Evolutionary conservation across 257 asterid genomes (phyloP).

Genomic region (Solanum tarapatanum): DNA sequence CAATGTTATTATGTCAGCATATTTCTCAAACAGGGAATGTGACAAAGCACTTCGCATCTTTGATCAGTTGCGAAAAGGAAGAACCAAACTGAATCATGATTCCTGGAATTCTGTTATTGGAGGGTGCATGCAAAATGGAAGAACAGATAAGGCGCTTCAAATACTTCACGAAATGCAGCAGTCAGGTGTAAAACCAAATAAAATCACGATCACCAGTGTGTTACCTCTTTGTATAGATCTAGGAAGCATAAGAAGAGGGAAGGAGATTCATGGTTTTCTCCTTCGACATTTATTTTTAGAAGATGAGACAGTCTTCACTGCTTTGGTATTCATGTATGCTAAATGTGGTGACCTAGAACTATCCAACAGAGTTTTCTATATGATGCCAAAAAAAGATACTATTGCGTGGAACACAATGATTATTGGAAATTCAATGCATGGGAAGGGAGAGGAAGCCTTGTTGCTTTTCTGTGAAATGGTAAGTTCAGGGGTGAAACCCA

Average conservation of each 20-base stretch:
- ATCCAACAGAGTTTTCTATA: slow-evolving; percentile 28
- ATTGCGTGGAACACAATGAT: slow-evolving; percentile 71
- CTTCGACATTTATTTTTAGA: slow-evolving; percentile 24
- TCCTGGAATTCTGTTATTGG: slow-evolving; percentile 62
- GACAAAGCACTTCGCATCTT: slow-evolving; percentile 37
- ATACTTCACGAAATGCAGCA: slow-evolving; percentile 43
- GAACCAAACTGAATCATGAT: slow-evolving; percentile 25
- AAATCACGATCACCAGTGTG: slow-evolving; percentile 46
- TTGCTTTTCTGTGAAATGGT: slow-evolving; percentile 44
- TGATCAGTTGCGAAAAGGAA: slow-evolving; percentile 31
- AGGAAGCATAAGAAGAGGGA: slow-evolving; percentile 48
- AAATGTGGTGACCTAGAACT: slow-evolving; percentile 46
- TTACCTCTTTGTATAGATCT: slow-evolving; percentile 35
- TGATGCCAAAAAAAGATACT: slow-evolving; percentile 38
- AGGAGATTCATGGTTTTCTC: slow-evolving; percentile 43
- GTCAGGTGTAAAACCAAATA: slow-evolving; percentile 41
- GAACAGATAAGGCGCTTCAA: slow-evolving; percentile 28
- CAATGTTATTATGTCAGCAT: slow-evolving; percentile 60
- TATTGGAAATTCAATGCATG: slow-evolving; percentile 58
- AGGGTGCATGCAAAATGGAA: slow-evolving; percentile 50
- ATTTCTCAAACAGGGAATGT: slow-evolving; percentile 42
- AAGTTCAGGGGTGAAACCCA: slow-evolving; percentile 37
- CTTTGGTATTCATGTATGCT: slow-evolving; percentile 49
- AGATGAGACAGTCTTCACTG: slow-evolving; percentile 39
- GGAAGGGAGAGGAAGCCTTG: slow-evolving; percentile 46